These are phyloP conservation scores for Petunia hybrid DNA, from an alignment of 305 asterid species.

Conservation along the genomic window DNA sequence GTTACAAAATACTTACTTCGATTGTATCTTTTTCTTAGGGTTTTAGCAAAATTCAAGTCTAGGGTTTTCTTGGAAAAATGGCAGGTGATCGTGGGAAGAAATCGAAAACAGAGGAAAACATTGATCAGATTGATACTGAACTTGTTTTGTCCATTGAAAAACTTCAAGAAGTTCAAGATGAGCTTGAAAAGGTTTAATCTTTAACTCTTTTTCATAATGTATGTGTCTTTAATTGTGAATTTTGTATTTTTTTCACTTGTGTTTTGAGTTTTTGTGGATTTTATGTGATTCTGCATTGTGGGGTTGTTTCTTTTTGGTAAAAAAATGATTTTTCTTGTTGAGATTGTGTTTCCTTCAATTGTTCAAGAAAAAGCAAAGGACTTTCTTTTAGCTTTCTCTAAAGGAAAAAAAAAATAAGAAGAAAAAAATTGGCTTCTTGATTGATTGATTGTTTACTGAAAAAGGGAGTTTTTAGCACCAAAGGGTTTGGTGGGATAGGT, in stretches of 20 bases:
- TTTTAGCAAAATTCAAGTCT: not conserved
- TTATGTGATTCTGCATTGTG: conserved; percentile 7
- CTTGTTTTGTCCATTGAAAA: conserved; percentile 51
- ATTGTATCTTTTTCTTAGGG: conserved; percentile 12
- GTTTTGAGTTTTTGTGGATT: not conserved
- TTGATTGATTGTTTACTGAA: not conserved
- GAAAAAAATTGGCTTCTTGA: not conserved
- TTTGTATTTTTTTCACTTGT: not conserved
- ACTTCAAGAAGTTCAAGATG: conserved; percentile 59
- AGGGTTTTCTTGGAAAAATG: conserved; percentile 45
- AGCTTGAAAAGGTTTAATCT: conserved; percentile 56
- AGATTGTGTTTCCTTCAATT: not conserved
- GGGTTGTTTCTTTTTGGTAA: not conserved
- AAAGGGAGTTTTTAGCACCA: too few species aligned
- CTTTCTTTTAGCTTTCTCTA: not conserved
- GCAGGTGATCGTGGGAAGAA: conserved; percentile 56
- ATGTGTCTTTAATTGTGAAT: conserved; percentile 4
- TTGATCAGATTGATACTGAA: conserved; percentile 40
- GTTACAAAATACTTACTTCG: not conserved
- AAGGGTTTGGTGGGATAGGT: too few species aligned
- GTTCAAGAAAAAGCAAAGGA: conserved; percentile 12
- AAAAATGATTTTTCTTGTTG: not conserved
- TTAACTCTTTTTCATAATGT: conserved; percentile 2
- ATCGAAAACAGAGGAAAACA: conserved; percentile 45
- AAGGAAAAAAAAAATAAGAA: too few species aligned